Conservation (phyloP, 2,329 filamentous ascomycete species). For the Drechslerella coelobrocha region DNA sequence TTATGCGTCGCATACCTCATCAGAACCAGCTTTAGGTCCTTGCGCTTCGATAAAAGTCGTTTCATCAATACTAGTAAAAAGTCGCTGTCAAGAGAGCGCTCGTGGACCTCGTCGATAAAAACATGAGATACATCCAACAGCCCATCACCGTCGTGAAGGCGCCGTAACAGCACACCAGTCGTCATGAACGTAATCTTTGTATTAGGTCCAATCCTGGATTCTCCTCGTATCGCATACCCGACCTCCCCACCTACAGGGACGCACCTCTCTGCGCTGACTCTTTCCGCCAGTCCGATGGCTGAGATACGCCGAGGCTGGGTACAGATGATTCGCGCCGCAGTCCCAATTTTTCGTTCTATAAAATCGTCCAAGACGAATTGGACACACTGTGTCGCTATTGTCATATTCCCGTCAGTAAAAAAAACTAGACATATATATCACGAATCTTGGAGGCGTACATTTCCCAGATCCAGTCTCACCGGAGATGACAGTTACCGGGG, state of each 20-base stretch:
- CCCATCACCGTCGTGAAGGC: slow-evolving; percentile 86
- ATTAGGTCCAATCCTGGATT: slow-evolving; percentile 69
- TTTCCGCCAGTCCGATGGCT: slow-evolving; percentile 88
- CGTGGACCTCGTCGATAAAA: slow-evolving; percentile 95
- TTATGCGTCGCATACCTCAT: slow-evolving; percentile 67
- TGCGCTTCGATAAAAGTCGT: slow-evolving; percentile 76
- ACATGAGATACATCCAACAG: slow-evolving; percentile 91
- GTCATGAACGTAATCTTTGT: slow-evolving; percentile 97
- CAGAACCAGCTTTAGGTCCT: slow-evolving; percentile 84
- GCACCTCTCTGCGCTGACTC: slow-evolving; percentile 91
- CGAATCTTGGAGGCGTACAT: slow-evolving; percentile 58
- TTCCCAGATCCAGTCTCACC: slow-evolving; percentile 97
- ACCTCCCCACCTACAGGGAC: slow-evolving; percentile 82
- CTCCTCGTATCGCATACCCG: slow-evolving; percentile 88
- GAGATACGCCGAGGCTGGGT: slow-evolving; percentile 95
- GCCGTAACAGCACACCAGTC: slow-evolving; percentile 86
- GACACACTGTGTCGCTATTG: slow-evolving; percentile 76
- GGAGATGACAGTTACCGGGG: slow-evolving; percentile 94
- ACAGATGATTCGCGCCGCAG: slow-evolving; percentile 85
- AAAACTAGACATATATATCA: not conserved
- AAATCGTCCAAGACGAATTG: slow-evolving; percentile 95
- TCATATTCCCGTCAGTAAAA: slow-evolving; percentile 56
- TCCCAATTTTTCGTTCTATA: slow-evolving; percentile 71
- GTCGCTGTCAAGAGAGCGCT: slow-evolving; percentile 91
- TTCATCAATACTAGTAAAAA: slow-evolving; percentile 87